Base-by-base conservation (phyloP, 345 rosid species). In the Gynandropsis gynandra region DNA sequence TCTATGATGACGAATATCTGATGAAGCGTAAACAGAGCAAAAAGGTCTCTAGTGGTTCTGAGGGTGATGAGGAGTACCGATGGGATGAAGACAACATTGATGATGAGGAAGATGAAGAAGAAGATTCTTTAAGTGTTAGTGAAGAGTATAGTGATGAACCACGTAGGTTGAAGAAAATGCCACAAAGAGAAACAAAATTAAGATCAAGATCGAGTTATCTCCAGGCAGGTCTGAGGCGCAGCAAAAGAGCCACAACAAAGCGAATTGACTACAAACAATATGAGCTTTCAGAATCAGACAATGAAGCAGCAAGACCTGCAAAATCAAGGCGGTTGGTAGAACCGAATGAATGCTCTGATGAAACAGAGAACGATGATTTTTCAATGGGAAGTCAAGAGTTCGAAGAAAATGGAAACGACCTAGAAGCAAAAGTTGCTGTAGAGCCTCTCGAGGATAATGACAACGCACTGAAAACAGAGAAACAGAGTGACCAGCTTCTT, bases 31-130 rank as follows among this genome's bases (percentile, higher is more conserved):
- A 87, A 64, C 82, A 72, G 62, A 76, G 65, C 66, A 76, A 70
- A 69, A 78, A 69, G 66, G 47, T 57, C 48, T 83, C 87, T 48
- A 90, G 96, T 69, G 80, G 87, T 70, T 90, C 96, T 8, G 98
- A 90, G 72, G 98, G 93, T 59, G 96, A 90, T 59, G 98, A 89
- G 59, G 98, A 90, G 72, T 90, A 90, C 64, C 50, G 38, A 48
- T 77, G 86, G 95, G 98, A 87, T 27, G 93, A 76, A 58, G 96
- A 83, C 52, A 75, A 77, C 64, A 76, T 74, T 34, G 81, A 80
- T 54, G 83, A 83, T 41, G 98, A 76, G 33, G 80, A 76, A 31
- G 97, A 85, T 45, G 80, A 79, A 6, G 85, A 83, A 14, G 88
- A 87, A 56, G 81, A 75, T 56, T 82, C 82, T 20, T 59, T 69